These are phyloP conservation scores for Cucurbitaria berberidis DNA, from an alignment of 2,329 filamentous ascomycete species.

Conservation along the genomic window DNA sequence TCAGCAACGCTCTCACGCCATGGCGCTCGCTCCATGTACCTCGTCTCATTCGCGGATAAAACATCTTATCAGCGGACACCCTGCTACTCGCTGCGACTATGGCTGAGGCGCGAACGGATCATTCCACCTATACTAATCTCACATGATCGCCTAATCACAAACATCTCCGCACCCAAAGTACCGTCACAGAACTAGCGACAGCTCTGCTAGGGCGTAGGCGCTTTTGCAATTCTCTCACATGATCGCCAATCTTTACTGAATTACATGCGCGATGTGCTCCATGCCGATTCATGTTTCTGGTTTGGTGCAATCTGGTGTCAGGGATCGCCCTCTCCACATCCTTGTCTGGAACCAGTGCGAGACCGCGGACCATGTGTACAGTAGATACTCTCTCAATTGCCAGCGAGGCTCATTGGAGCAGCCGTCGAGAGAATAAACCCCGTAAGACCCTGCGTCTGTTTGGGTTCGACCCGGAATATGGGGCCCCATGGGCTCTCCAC, in stretches of 20 bases:
- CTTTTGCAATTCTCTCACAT: conserved; percentile 1
- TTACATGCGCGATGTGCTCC: background rate
- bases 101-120: background rate
- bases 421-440: conserved; percentile 7
- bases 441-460: conserved; percentile 10
- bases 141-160: background rate
- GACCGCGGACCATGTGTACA: background rate
- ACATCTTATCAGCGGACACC: background rate
- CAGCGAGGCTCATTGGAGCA: conserved; percentile 6
- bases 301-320: background rate
- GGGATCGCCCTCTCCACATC: background rate
- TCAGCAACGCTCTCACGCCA: background rate
- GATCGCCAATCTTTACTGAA: background rate
- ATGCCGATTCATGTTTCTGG: background rate
- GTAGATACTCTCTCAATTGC: background rate
- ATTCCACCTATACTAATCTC: conserved; percentile 2
- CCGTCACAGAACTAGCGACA: too few relatives aligned
- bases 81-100: background rate
- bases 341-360: background rate
- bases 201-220: too few relatives aligned
- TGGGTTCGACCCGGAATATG: conserved; percentile 3
- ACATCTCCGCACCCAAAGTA: too few relatives aligned
- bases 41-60: conserved; percentile 12
- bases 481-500: conserved; percentile 11
- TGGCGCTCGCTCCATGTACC: conserved; percentile 5